These are phyloP conservation scores for Pythium brassicae DNA, from an alignment of 352 stramenopile genomes.

Conservation along the genomic window DNA sequence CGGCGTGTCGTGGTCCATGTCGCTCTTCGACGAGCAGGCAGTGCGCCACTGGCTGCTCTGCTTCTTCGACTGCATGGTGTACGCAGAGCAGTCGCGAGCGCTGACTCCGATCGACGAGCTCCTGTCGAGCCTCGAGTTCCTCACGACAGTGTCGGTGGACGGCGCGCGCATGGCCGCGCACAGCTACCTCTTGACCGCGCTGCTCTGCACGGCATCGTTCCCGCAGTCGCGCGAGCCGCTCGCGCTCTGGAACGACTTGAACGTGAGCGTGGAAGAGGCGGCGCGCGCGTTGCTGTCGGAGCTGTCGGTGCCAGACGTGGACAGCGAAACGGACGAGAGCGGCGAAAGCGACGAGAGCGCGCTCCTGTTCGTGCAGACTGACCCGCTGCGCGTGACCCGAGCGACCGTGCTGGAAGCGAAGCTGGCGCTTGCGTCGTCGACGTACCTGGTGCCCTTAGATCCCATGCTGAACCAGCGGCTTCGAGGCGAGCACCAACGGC, in stretches of 20 bases:
- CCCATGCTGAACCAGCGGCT: not conserved
- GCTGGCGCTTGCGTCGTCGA: not conserved
- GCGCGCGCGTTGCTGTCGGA: constrained; percentile 2
- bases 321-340: not conserved
- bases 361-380: constrained; percentile 5
- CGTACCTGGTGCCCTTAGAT: not conserved
- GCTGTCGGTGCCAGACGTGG: not conserved
- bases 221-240: constrained; percentile 10
- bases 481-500: not conserved
- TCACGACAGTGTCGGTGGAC: constrained; percentile 2
- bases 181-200: constrained; percentile 30
- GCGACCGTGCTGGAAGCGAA: constrained; percentile 3
- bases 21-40: constrained; percentile 13
- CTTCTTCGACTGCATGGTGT: constrained; percentile 19
- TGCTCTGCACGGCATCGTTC: constrained; percentile 39
- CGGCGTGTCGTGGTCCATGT: constrained; percentile 13
- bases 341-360: constrained; percentile 3
- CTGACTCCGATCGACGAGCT: constrained; percentile 14
- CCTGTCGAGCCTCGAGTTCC: constrained; percentile 15
- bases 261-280: constrained; percentile 7
- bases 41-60: constrained; percentile 16
- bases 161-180: constrained; percentile 4
- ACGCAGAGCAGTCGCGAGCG: constrained; percentile 26
- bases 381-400: not conserved
- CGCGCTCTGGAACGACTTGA: constrained; percentile 11